Percentiles rank a stretch among this genome's conserved stretches.
Conservation (phyloP, 1,284 basidiomycete genomes). For the Polyporus tsugae region DNA sequence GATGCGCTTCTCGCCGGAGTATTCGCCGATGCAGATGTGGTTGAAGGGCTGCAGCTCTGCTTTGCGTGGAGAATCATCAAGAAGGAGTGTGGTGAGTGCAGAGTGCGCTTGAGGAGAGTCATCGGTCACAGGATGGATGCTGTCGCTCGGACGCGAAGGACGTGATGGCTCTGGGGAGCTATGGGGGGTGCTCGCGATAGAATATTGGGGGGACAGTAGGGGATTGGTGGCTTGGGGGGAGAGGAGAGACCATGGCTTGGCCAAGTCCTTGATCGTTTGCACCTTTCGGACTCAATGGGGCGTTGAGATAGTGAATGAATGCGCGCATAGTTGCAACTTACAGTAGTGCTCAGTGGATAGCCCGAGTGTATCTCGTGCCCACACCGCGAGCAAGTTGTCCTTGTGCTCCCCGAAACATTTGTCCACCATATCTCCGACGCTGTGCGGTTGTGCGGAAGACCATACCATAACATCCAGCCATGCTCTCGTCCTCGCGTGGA, state of each 20-base stretch:
- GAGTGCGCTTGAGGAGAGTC: constrained; percentile 52
- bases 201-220: constrained; percentile 29
- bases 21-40: constrained; percentile 80
- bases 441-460: constrained; percentile 86
- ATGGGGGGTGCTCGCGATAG: constrained; percentile 34
- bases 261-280: constrained; percentile 79
- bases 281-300: constrained; percentile 63
- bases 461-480: constrained; percentile 89
- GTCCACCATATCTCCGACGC: constrained; percentile 77
- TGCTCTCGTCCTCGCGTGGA: constrained; percentile 57
- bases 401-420: constrained; percentile 58
- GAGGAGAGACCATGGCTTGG: constrained; percentile 73
- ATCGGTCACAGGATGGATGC: background rate
- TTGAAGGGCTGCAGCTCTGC: constrained; percentile 84
- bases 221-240: constrained; percentile 21
- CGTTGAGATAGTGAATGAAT: background rate
- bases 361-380: constrained; percentile 84
- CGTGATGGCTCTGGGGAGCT: constrained; percentile 20
- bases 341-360: constrained; percentile 65
- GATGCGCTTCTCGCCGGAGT: constrained; percentile 54
- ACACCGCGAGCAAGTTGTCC: constrained; percentile 64
- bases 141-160: constrained; percentile 20
- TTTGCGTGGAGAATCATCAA: constrained; percentile 85
- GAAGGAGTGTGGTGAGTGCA: constrained; percentile 74
- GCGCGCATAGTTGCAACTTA: constrained; percentile 47